phyloP scores from a whole-genome alignment of 306 rosid genomes.

The Trichosanthes truncata region DNA sequence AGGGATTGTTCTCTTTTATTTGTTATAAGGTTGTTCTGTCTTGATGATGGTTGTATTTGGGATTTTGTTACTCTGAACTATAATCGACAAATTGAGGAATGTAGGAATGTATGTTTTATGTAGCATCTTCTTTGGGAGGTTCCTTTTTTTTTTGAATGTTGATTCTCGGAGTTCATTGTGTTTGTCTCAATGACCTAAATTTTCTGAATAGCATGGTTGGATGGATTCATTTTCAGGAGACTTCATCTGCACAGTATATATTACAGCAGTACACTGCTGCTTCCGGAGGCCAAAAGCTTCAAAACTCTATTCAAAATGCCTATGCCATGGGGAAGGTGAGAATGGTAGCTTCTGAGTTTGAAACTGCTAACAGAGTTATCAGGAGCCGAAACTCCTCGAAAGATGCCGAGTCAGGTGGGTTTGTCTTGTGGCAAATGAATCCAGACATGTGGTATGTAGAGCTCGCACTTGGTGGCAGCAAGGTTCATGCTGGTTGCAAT shows the following conservation, averaged over 20 bases:
- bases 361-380: conserved; percentile 73
- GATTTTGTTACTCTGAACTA: neutral
- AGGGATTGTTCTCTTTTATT: neutral
- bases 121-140: neutral
- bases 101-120: neutral
- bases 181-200: neutral
- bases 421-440: conserved; percentile 98
- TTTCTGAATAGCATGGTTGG: neutral
- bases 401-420: conserved; percentile 82
- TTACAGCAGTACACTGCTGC: conserved; percentile 94
- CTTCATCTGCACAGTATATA: conserved; percentile 93
- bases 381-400: conserved; percentile 70
- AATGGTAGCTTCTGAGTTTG: conserved; percentile 94
- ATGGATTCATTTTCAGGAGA: conserved; percentile 51
- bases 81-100: neutral
- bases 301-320: conserved; percentile 65
- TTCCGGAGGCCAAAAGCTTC: conserved; percentile 86
- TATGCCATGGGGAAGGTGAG: conserved; percentile 96
- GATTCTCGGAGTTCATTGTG: neutral
- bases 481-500: conserved; percentile 97
- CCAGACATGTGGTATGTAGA: conserved; percentile 99
- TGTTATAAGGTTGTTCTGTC: neutral
- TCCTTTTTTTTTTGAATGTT: neutral
- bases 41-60: neutral
- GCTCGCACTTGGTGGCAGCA: conserved; percentile 95